A percentile compares a stretch with the other conserved stretches of the same genome.
Evolutionary conservation across 2,329 filamentous ascomycete species (phyloP).

Genomic region (Colletotrichum echinochloae): DNA sequence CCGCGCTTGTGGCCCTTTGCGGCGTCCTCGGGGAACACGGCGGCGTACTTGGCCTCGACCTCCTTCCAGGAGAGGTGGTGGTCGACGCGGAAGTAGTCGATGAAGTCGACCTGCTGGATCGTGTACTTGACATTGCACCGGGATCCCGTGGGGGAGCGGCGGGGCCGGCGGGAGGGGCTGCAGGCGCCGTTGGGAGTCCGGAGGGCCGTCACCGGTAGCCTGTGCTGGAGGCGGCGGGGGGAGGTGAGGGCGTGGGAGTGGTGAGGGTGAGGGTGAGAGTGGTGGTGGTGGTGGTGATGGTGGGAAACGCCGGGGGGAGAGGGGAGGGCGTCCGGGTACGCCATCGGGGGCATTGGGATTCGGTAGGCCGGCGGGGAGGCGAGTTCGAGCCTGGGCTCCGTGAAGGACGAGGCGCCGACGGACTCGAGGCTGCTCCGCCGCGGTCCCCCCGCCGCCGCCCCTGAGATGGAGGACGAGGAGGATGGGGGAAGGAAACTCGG

Average conservation of each 20-base stretch:
- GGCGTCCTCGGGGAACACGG: slow-evolving; percentile 39
- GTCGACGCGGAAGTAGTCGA: slow-evolving; percentile 42
- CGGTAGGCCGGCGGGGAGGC: slow-evolving; percentile 33
- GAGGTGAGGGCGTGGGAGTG: slow-evolving; percentile 23
- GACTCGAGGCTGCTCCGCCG: slow-evolving; percentile 34
- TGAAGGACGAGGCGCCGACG: slow-evolving; percentile 27
- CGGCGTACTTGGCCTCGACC: slow-evolving; percentile 41
- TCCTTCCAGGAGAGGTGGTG: slow-evolving; percentile 42
- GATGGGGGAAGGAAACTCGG: slow-evolving; percentile 23
- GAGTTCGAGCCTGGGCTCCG: slow-evolving; percentile 29
- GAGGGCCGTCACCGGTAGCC: slow-evolving; percentile 27
- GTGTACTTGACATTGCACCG: slow-evolving; percentile 43
- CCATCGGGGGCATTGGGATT: slow-evolving; percentile 37
- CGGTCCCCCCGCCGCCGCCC: not conserved
- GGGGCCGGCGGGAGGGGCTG: slow-evolving; percentile 35
- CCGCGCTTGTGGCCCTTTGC: slow-evolving; percentile 40
- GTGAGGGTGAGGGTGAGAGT: not conserved
- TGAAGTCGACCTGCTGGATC: slow-evolving; percentile 43
- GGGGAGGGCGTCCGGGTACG: slow-evolving; percentile 38
- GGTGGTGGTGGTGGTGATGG: slow-evolving; percentile 18
- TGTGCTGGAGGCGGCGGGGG: slow-evolving; percentile 30
- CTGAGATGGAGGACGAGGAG: slow-evolving; percentile 11
- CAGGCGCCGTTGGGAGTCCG: slow-evolving; percentile 12
- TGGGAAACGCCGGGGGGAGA: slow-evolving; percentile 26
- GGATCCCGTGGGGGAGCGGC: slow-evolving; percentile 38